Evolutionary conservation across 768 basidiomycete species (phyloP), one percentile per base, ranked within the genome.

Genomic region (Tubosaeta sp.): DNA sequence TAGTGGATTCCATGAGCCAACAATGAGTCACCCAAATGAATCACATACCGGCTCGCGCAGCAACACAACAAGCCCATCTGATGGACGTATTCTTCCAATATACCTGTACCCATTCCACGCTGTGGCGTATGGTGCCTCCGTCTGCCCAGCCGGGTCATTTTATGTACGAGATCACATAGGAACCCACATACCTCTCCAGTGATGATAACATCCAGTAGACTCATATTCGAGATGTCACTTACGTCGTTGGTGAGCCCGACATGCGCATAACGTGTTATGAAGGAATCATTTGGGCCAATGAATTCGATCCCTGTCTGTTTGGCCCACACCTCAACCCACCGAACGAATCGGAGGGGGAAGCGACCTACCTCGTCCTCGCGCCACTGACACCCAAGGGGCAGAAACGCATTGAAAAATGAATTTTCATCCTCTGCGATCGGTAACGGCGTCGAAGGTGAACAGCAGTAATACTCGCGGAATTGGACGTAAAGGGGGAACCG

Each of bases 31-130:
- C 27, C 29, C 11, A 37, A 46, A 34, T 12, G 47, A 29, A 16
- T 38, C 27, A 68, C 78, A 52, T 50, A 81, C 81, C 49, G 82
- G 76, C 68, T 79, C 74, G 49, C 79, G 76, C 26, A 74, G 56
- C 32, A 86, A 65, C 4, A 78, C 74, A 27, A 85, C 69, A 35
- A 85, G 68, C 13, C 85, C 85, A 65, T 87, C 85, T 35, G 72
- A 71, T 8, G 79, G 66, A 29, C 85, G 71, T 13, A 86, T 70
- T 29, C 83, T 78, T 34, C 85, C 85, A 38, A 79, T 64, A 46
- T 85, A 71, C 44, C 67, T 74, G 51, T 77, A 80, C 4, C 71
- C 74, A 2, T 81, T 83, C 85, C 84, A 87, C 2, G 80, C 79
- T 17, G 69, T 64, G 22, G 73, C 71, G 53, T 78, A 72, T 16